Conservation (phyloP, 139 green algal species). For the Chlorella sp. region DNA sequence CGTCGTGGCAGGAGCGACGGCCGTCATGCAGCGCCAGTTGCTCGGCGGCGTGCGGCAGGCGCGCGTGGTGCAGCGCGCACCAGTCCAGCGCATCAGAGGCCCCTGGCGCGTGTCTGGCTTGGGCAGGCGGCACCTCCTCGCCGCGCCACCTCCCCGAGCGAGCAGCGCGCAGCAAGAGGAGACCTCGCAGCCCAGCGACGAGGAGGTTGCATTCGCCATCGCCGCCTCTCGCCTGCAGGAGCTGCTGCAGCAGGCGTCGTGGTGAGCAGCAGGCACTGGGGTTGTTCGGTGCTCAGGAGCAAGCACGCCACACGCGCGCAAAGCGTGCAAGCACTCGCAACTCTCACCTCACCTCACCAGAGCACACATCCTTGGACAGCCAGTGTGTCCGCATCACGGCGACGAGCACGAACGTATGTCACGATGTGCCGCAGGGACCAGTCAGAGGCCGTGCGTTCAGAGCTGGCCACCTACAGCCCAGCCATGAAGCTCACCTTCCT, state of each 20-base stretch:
- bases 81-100: no score
- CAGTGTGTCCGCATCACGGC: neutral
- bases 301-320: neutral
- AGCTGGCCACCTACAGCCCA: constrained; percentile 8
- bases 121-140: no score
- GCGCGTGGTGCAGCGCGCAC: no score
- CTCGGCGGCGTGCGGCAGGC: no score
- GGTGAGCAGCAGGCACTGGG: constrained; percentile 6
- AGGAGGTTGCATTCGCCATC: neutral
- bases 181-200: no score
- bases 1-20: no score
- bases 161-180: no score
- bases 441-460: constrained; percentile 3
- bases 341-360: no score
- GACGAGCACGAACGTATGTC: neutral
- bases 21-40: no score
- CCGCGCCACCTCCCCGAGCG: no score
- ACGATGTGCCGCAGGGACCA: constrained; percentile 1
- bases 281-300: neutral
- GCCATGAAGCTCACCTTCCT: constrained; percentile 22
- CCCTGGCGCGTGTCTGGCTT: no score
- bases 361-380: no score
- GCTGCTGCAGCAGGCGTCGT: constrained; percentile 5
- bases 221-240: constrained; percentile 3
- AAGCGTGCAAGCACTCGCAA: neutral